A percentile compares a stretch with the other conserved stretches of the same genome.
Conservation (phyloP, 306 rosid genomes). For the Amphicarpaea edgeworthii region DNA sequence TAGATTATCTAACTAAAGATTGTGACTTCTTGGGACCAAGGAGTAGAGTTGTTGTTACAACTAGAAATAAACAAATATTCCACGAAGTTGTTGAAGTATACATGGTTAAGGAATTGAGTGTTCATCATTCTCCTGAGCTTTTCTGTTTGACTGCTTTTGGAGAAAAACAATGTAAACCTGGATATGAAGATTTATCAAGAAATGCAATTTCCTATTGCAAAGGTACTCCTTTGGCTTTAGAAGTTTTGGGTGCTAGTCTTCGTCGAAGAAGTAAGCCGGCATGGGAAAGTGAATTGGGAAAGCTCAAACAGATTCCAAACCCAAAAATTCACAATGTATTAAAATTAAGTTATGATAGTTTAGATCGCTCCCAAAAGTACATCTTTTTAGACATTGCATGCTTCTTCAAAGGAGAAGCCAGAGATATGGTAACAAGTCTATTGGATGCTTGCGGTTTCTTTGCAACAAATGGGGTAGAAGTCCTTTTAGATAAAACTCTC, state of each 20-base stretch:
- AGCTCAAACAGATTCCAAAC: not conserved
- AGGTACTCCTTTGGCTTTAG: not conserved
- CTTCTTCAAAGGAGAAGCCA: not conserved
- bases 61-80: not conserved
- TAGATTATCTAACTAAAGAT: no score
- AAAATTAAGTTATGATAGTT: no score
- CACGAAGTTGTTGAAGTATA: no score
- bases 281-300: not conserved
- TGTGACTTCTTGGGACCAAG: no score
- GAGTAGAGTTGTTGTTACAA: not conserved
- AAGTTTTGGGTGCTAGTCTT: not conserved
- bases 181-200: not conserved
- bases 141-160: not conserved
- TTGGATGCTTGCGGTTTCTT: not conserved
- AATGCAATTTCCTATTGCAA: not conserved
- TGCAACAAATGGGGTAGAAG: not conserved
- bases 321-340: no score
- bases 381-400: not conserved
- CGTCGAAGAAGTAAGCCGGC: not conserved
- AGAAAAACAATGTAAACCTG: not conserved
- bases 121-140: not conserved
- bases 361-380: no score
- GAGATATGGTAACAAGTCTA: not conserved
- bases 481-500: slow-evolving; percentile 30
- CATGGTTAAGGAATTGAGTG: not conserved